phyloP scores from a whole-genome alignment of 1,139 yeast species.

The Saccharomycopsis hybrid region DNA sequence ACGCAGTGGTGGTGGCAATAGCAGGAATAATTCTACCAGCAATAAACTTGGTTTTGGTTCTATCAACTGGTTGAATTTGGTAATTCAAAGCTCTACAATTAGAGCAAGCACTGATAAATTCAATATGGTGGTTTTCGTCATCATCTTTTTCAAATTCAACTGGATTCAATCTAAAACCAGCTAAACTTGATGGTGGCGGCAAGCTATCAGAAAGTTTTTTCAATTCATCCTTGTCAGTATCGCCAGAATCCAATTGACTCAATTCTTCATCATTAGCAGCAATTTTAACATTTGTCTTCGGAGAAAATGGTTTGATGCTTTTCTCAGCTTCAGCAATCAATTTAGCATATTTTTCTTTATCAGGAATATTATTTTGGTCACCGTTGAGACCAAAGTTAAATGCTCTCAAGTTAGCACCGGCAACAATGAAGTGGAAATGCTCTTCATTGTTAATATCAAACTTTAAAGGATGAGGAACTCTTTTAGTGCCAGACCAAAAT shows the following conservation, averaged over 20 bases:
- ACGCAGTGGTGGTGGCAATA: conserved; percentile 95
- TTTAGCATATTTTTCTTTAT: conserved; percentile 36
- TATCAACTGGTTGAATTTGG: conserved; percentile 73
- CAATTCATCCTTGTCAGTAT: conserved; percentile 49
- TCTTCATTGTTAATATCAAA: conserved; percentile 72
- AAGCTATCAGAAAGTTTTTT: conserved; percentile 62
- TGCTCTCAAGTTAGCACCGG: conserved; percentile 89
- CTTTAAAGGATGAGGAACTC: conserved; percentile 81
- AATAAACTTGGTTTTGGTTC: conserved; percentile 70
- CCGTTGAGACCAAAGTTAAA: conserved; percentile 75
- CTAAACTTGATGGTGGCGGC: conserved; percentile 85
- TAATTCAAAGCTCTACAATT: conserved; percentile 93
- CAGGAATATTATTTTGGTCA: conserved; percentile 39
- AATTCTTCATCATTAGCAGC: conserved; percentile 88
- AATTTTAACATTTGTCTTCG: conserved; percentile 70
- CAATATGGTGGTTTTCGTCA: conserved; percentile 92
- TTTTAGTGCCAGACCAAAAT: conserved; percentile 97
- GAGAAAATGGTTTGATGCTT: conserved; percentile 57
- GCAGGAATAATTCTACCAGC: conserved; percentile 98
- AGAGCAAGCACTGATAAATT: conserved; percentile 94
- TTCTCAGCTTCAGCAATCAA: conserved; percentile 44
- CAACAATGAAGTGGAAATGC: conserved; percentile 77
- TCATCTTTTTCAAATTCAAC: conserved; percentile 97
- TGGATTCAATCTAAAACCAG: conserved; percentile 79
- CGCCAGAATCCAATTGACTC: conserved; percentile 59